Base-by-base conservation (phyloP, 2,329 filamentous ascomycete species). In the Parastagonospora avenae region DNA sequence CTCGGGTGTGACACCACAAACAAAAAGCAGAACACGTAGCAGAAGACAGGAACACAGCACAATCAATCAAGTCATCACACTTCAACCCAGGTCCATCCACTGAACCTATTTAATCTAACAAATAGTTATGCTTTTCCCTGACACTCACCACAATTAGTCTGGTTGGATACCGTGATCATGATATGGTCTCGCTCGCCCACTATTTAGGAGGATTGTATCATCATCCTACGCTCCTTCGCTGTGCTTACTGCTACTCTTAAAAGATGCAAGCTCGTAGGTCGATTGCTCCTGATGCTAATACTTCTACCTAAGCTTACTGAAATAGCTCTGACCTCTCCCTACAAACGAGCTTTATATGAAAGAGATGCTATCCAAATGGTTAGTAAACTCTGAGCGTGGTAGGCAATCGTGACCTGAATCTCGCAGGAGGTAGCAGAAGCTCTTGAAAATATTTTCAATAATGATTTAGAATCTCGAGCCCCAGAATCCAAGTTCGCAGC, bases 371-470 rank as follows among this genome's bases (percentile, higher is more conserved):
- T 42, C 14, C 2, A 48, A 36, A 48, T 14, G 14, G 46, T 48
- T 24, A 37, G 38, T 48, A 38, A 4, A 14, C 24, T n/a, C 31
- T 30, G 11, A 6, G n/a, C 14, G 31, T 15, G 10, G 31, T 36
- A 16, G 36, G 2, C 8, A 29, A 32, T 40, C 29, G 28, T 40
- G 3, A 39, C 1, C 44, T 47, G 5, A 47, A 47, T 30, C 27
- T 46, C 7, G 27, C 43, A 51, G 42, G 48, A 46, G 9, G 38
- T 28, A 51, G 48, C 27, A 10, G 24, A 46, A 31, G 42, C 43
- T 51, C 42, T 51, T 35, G 9, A 51, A 30, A 46, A 42, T 46
- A 51, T 51, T 27, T 51, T 51, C 4, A 47, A 51, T 35, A 51
- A 42, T 40, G 46, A 51, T 47, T 42, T 51, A 38, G 14, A 51